phyloP scores from a whole-genome alignment of 2,329 filamentous ascomycete species.

The Raffaelea deltoideospora region DNA sequence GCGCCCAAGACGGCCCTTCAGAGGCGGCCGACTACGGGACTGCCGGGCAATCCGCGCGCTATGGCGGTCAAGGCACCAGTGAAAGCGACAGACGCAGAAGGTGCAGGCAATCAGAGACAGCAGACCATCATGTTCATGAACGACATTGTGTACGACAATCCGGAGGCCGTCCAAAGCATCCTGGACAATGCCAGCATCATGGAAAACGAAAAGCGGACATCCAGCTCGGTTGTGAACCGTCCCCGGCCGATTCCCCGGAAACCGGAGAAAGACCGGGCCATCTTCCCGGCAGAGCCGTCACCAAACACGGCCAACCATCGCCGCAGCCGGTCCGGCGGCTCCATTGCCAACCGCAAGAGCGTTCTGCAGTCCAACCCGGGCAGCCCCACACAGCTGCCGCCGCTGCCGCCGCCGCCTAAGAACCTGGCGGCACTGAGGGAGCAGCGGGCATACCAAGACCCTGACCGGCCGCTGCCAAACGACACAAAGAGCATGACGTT shows the following conservation, averaged over 20 bases:
- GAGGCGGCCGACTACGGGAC: conserved; percentile 27
- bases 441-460: conserved; percentile 3
- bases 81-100: conserved; percentile 12
- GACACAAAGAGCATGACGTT: conserved; percentile 43
- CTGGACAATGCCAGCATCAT: conserved; percentile 25
- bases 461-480: conserved; percentile 29
- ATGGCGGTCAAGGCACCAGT: conserved; percentile 16
- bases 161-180: conserved; percentile 30
- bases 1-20: conserved; percentile 24
- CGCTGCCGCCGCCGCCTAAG: conserved; percentile 36
- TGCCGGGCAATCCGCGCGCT: conserved; percentile 32
- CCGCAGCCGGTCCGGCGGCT: conserved; percentile 34
- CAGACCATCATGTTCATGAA: conserved; percentile 42
- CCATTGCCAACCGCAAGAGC: conserved; percentile 28
- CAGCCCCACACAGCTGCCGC: conserved; percentile 34
- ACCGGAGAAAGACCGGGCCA: conserved; percentile 26
- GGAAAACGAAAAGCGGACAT: conserved; percentile 6
- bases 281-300: conserved; percentile 30
- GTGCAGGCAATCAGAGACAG: conserved; percentile 13
- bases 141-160: conserved; percentile 39
- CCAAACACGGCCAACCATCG: conserved; percentile 22
- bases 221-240: conserved; percentile 33
- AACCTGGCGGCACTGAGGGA: conserved; percentile 17
- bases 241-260: conserved; percentile 41
- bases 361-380: conserved; percentile 27